Evolutionary conservation across 371 early-diverging fungal genomes (phyloP).

Genomic region (Dichotomocladium elegans): DNA sequence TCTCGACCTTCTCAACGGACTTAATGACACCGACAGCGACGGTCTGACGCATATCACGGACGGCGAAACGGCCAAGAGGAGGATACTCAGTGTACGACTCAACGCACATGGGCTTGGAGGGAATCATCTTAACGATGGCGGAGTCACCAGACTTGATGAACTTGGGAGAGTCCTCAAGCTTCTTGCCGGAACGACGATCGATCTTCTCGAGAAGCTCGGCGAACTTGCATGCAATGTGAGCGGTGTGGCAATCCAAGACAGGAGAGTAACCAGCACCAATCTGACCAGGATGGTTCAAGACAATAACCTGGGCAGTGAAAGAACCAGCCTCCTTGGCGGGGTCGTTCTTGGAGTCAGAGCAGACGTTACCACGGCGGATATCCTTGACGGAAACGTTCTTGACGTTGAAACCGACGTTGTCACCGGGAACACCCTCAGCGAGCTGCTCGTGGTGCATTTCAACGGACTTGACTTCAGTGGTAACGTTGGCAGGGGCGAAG

Average conservation of each 20-base stretch:
- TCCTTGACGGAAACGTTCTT: slow-evolving; percentile 97
- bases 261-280: slow-evolving; percentile 87
- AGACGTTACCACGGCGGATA: slow-evolving; percentile 96
- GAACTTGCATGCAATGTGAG: slow-evolving; percentile 95
- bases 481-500: slow-evolving; percentile 84
- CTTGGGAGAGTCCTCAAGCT: slow-evolving; percentile 15
- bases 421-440: slow-evolving; percentile 92
- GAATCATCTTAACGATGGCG: slow-evolving; percentile 93
- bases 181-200: slow-evolving; percentile 83
- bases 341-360: slow-evolving; percentile 96
- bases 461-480: slow-evolving; percentile 97
- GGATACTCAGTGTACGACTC: slow-evolving; percentile 92
- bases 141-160: slow-evolving; percentile 90
- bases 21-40: slow-evolving; percentile 96
- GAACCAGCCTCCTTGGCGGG: slow-evolving; percentile 91
- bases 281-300: slow-evolving; percentile 96
- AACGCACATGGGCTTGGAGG: slow-evolving; percentile 96
- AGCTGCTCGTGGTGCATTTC: slow-evolving; percentile 98
- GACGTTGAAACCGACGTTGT: slow-evolving; percentile 98
- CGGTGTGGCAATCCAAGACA: slow-evolving; percentile 95
- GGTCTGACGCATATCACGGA: slow-evolving; percentile 96
- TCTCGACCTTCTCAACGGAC: slow-evolving; percentile 81
- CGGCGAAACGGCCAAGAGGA: slow-evolving; percentile 95
- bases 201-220: slow-evolving; percentile 89
- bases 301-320: slow-evolving; percentile 94